These are phyloP conservation scores for Solanum hybrid DNA, from an alignment of 305 asterid species.

Conservation along the genomic window DNA sequence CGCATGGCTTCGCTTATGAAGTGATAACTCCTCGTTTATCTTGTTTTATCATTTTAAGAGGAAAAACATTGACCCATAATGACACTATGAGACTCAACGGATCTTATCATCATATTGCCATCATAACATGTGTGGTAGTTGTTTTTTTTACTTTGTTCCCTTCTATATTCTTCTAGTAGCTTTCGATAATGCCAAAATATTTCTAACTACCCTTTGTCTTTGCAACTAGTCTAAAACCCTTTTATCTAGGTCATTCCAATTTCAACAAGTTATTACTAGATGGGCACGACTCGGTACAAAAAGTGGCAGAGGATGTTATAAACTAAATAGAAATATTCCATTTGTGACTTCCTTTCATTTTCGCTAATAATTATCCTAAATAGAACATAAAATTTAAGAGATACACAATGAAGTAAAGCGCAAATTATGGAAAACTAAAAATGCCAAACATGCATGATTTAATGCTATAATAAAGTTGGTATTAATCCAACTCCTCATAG, in stretches of 20 bases:
- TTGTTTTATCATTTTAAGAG: not conserved
- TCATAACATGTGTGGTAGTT: not conserved
- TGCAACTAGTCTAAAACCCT: not conserved
- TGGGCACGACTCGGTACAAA: not conserved
- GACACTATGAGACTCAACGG: not conserved
- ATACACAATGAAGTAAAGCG: no score
- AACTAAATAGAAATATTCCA: not conserved
- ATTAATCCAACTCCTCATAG: not conserved
- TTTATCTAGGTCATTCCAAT: not conserved
- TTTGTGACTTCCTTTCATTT: no score
- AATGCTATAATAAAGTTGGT: no score
- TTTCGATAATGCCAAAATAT: not conserved
- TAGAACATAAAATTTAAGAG: no score
- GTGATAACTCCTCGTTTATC: not conserved
- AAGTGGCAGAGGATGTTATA: not conserved
- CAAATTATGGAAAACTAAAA: no score
- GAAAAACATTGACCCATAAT: not conserved
- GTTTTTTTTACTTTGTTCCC: not conserved
- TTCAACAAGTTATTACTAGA: not conserved
- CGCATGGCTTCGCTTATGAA: not conserved
- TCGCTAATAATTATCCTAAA: no score
- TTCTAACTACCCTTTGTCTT: not conserved
- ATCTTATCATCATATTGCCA: not conserved
- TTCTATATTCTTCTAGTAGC: not conserved
- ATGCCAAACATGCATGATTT: no score